Base-by-base conservation (phyloP, 192 early-diverging fungal genomes). In the Martensiomyces pterosporus region DNA sequence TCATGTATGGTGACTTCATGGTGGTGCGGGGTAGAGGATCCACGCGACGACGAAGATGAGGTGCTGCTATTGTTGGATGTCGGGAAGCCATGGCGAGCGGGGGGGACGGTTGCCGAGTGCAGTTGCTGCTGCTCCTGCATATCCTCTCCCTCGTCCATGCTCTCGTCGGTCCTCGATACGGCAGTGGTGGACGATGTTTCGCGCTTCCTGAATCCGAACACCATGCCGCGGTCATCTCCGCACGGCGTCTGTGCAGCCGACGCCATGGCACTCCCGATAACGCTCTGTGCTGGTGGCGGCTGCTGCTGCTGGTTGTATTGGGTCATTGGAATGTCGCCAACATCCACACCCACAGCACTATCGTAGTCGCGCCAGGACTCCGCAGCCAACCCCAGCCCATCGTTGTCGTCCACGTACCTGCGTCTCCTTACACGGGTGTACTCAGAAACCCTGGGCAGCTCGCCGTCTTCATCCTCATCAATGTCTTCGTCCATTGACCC, bases 291-390 rank as follows among this genome's bases (percentile, higher is more conserved):
- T n/a, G n/a, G n/a, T n/a, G 29, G 44, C 29, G 13, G 44, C 16
- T 0, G 16, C 24, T 13, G 44, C 44, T 16, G 44, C 24, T 17
- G 27, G 9, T 10, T 29, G 29, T 12, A 17, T 27, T 13, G 15
- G 2, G 43, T 44, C 7, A 27, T 33, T 3, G 49, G 47, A 8
- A 39, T 24, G 42, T 44, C 40, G 42, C 29, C 27, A 8, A 59
- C 34, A 14, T 66, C 64, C 2, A 56, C 58, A 8, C 60, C 60
- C 13, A 69, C 21, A 1, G 55, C 67, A 13, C 67, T 69, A 25
- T 69, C 67, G 14, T 47, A 34, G 48, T 68, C 67, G 23, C 50
- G 36, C 67, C 50, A 60, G 2, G 25, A 14, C 8, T 17, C 52
- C 18, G 22, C 38, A 3, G n/a, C n/a, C n/a, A n/a, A n/a, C n/a